Base-by-base conservation (phyloP, 202 grass and related monocot genomes). In the Bolboschoenoplectus hybrid region DNA sequence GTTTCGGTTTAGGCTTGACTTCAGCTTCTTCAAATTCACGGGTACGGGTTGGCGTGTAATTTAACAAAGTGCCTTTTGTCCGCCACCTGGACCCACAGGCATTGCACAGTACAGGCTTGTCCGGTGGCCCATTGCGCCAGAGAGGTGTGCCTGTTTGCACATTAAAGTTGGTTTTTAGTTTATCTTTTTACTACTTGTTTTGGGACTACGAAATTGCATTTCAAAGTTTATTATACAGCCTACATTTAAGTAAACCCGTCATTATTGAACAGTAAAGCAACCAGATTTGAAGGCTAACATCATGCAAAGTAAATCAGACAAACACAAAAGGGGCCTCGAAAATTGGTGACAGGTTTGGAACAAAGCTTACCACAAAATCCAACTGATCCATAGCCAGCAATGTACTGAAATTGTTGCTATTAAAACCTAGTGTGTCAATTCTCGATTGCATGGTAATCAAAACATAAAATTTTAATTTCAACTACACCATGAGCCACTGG, bases 61-160 rank as follows among this genome's bases (percentile, higher is more conserved):
- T 91, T 78, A 75, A 70, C 63, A 91, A 79, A 71, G 86, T 86
- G 81, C 89, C 89, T 67, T 88, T 91, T 57, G 89, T 91, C 63
- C 89, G 84, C 89, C 89, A 91, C 83, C 89, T 91, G 49, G 89
- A 91, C 47, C 89, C 89, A 46, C 89, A 91, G 41, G 89, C 89
- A 86, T 91, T 91, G 78, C 89, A 91, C 74, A 91, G 51, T 56
- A 91, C 76, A 11, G 89, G 89, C 86, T 91, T 91, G 36, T 91
- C 89, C 49, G 83, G 78, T 16, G 89, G 89, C 43, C 89, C 89
- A 71, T 91, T 91, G 13, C 89, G 66, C 89, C 89, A 91, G 49
- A 91, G 89, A 86, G 89, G 89, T 63, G 89, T 91, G 57, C 77
- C 89, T 91, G 84, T 86, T 78, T 63, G 73, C 26, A 86, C 64